Base-by-base conservation (phyloP, 805 yeast genomes). In the Wickerhamiella slavikovae region DNA sequence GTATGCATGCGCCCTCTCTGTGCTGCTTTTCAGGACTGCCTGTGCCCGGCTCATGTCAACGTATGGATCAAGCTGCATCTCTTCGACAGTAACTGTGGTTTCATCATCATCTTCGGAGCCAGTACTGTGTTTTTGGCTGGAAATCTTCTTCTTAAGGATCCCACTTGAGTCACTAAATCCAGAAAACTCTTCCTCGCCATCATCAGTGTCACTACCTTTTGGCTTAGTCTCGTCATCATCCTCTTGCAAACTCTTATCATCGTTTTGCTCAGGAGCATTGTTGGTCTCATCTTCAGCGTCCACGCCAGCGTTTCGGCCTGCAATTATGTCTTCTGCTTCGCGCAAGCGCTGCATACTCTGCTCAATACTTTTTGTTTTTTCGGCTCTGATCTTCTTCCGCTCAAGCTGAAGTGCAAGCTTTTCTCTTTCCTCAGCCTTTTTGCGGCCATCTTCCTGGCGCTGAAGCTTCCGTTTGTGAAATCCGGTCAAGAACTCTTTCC, bases 381-480 rank as follows among this genome's bases (percentile, higher is more conserved):
- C 92, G 13, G 76, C 77, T 38, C 85, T 60, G 14, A 69, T 49
- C 41, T 62, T 58, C 39, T 70, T 67, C 35, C 95, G 65, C 45
- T 78, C 93, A 40, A 75, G 91, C 8, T 80, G 60, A 41, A 66
- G 66, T 2, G 69, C 70, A 38, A 67, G 55, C 33, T 83, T 62
- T 4, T 74, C 89, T 46, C 73, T 77, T 47, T 83, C 93, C 41
- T 73, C 71, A 29, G 66, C 66, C 42, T 60, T 70, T 35, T 66
- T 78, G 40, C 68, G 70, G 0, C 95, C 96, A 38, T 73, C 71
- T 55, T 80, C 83, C 54, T 77, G 76, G 49, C 96, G 65, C 45
- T 77, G 77, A 12, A 85, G 49, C 49, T 85, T 85, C 45, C 98
- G 66, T 55, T 85, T 85, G 52, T 89, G 96, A 51, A 85, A 85